Evolutionary conservation across 805 yeast species (phyloP), one percentile per base, ranked within the genome.

Genomic region (Metschnikowia lunata): DNA sequence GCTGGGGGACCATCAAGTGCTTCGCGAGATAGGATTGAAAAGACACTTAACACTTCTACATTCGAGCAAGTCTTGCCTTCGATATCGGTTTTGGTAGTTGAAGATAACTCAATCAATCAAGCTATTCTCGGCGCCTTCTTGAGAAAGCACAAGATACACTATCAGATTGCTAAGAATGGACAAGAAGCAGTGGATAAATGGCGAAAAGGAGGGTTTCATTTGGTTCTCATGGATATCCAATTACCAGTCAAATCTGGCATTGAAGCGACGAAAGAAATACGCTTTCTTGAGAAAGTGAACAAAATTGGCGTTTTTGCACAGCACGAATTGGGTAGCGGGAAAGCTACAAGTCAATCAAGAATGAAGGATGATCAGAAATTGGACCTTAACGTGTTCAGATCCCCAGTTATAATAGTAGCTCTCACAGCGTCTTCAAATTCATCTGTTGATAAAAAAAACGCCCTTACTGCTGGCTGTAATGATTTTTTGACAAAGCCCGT

Each of bases 381-480:
- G 7, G 88, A 85, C 52, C 62, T 77, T 26, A 66, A 71, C 9
- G 64, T 76, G n/a, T 88, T 88, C 64, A 76, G 88, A 51, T 84
- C 95, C 0, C 99, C 99, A 0, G 96, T 95, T n/a, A 93, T 93
- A 45, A 91, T 93, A 41, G 99, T 93, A 15, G 99, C 99, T 0
- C 69, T 93, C 40, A 93, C 99, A 1, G 99, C 99, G 0, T 83
- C 93, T 7, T 85, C 93, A 13, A 69, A 71, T 45, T 78, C 93
- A 27, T 80, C 83, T 11, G 82, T 82, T 28, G 98, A 90, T 65
- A 83, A 86, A 60, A 83, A 88, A 49, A 87, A 88, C 57, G 99
- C 99, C 0, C 71, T 93, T 43, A 85, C 95, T 27, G 97, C 98
- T 3, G 99, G 99, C 37, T 93, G 99, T 66, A 93, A 93, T 59